phyloP scores from a whole-genome alignment of 176 grass and related monocot species.

The Oryza meyeriana region DNA sequence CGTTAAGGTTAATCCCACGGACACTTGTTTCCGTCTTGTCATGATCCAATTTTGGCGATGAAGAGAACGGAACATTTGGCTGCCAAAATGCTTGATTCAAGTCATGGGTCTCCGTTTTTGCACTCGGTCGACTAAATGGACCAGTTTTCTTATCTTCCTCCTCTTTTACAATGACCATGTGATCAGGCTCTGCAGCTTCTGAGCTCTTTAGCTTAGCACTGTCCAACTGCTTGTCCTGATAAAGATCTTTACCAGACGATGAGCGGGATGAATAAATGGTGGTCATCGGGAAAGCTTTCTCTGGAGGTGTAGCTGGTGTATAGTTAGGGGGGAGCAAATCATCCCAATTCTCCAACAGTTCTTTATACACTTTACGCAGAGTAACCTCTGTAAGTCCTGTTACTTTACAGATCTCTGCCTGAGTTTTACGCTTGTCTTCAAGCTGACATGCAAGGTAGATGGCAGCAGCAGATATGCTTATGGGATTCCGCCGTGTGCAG shows the following conservation, averaged over 20 bases:
- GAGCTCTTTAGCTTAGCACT: constrained; percentile 48
- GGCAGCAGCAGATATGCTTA: constrained; percentile 98
- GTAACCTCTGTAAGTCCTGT: constrained; percentile 97
- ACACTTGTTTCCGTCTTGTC: constrained; percentile 44
- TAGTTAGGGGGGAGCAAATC: constrained; percentile 87
- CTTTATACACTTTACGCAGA: constrained; percentile 98
- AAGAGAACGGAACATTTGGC: constrained; percentile 34
- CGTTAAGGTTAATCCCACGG: constrained; percentile 63
- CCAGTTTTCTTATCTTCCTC: constrained; percentile 58
- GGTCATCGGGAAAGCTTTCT: constrained; percentile 91
- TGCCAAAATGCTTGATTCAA: constrained; percentile 50
- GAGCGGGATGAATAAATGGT: constrained; percentile 67
- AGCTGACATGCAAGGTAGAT: constrained; percentile 97
- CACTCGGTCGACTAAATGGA: constrained; percentile 27
- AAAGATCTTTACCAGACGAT: constrained; percentile 60
- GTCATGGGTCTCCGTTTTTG: constrained; percentile 40
- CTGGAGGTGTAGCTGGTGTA: constrained; percentile 80
- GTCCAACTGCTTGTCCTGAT: constrained; percentile 63
- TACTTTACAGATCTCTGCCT: constrained; percentile 97
- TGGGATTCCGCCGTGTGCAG: constrained; percentile 88
- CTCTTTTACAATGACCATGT: constrained; percentile 62
- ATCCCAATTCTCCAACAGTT: constrained; percentile 94
- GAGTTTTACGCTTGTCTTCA: constrained; percentile 96
- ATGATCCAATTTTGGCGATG: constrained; percentile 35
- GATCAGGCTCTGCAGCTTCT: constrained; percentile 58